Evolutionary conservation across 176 grass and related monocot species (phyloP).

Genomic region (Rhynchospora breviuscula): DNA sequence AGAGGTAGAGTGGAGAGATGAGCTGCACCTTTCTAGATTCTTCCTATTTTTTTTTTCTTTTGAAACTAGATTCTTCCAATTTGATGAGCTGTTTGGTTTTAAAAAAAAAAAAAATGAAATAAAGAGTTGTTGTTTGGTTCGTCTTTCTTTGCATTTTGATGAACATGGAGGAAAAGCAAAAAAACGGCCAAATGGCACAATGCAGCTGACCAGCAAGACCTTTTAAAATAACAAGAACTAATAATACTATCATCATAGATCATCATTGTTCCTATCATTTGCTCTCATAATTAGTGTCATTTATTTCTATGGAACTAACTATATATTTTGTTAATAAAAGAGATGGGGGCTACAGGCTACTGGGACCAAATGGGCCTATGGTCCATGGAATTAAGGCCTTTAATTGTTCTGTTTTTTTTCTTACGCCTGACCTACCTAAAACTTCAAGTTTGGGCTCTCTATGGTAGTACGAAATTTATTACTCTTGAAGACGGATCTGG

Average conservation of each 20-base stretch:
- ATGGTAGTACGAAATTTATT: too few species aligned
- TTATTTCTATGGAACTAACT: not conserved
- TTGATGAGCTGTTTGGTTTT: not conserved
- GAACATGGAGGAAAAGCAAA: not conserved
- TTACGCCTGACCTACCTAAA: not conserved
- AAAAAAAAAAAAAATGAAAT: not conserved
- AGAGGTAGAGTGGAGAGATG: too few species aligned
- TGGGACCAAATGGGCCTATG: not conserved
- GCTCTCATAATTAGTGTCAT: not conserved
- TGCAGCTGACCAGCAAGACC: too few species aligned
- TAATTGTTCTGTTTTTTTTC: not conserved
- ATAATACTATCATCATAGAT: too few species aligned
- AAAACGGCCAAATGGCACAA: not conserved
- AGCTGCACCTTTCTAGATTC: conserved; percentile 7
- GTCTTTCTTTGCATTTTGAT: not conserved
- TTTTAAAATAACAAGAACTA: too few species aligned
- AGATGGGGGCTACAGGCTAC: not conserved
- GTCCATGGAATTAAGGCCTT: not conserved
- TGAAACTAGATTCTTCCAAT: not conserved
- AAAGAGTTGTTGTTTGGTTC: not conserved
- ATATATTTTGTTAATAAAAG: not conserved
- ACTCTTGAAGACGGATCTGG: too few species aligned
- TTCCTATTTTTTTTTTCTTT: not conserved
- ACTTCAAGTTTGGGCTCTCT: not conserved
- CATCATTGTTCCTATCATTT: not conserved